A percentile compares a stretch with the other conserved stretches of the same genome.
Evolutionary conservation across 2,329 filamentous ascomycete species (phyloP).

Genomic region (Rosellinia necatrix): DNA sequence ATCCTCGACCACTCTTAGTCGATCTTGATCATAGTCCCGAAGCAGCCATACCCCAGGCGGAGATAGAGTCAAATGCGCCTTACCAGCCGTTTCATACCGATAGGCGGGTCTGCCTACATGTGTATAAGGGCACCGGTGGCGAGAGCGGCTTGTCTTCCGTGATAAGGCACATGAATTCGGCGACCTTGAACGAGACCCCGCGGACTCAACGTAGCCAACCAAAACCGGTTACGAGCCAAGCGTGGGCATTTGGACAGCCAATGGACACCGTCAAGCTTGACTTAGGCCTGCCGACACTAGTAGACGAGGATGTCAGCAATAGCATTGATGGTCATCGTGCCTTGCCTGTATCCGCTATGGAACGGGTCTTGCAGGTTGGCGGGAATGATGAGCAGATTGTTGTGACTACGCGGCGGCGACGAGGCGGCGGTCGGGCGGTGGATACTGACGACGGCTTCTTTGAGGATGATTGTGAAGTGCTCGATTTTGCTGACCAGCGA

Average conservation of each 20-base stretch:
- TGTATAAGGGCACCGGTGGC: constrained; percentile 52
- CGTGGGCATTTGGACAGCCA: constrained; percentile 66
- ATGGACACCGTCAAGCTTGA: constrained; percentile 58
- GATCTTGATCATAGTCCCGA: constrained; percentile 54
- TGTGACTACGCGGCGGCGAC: constrained; percentile 76
- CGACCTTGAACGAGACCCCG: constrained; percentile 47
- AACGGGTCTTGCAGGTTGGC: constrained; percentile 63
- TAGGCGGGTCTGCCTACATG: constrained; percentile 76
- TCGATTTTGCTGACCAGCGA: constrained; percentile 80
- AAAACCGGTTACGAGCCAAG: constrained; percentile 25
- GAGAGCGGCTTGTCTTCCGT: constrained; percentile 42
- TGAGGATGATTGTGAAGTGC: constrained; percentile 88
- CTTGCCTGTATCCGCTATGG: constrained; percentile 66
- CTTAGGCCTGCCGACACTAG: constrained; percentile 50
- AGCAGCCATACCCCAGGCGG: constrained; percentile 73
- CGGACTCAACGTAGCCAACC: constrained; percentile 40
- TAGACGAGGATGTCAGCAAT: constrained; percentile 58
- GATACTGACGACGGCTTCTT: constrained; percentile 76
- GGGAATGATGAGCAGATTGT: constrained; percentile 76
- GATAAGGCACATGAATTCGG: constrained; percentile 48
- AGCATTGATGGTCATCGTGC: constrained; percentile 61
- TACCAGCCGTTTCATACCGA: constrained; percentile 98
- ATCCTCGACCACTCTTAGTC: constrained; percentile 47
- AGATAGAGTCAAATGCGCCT: constrained; percentile 93
- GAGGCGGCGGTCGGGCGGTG: constrained; percentile 55